Percentiles rank a stretch among this genome's conserved stretches.
Conservation (phyloP, 2,329 filamentous ascomycete species). For the Alternaria hordeiaustralica region DNA sequence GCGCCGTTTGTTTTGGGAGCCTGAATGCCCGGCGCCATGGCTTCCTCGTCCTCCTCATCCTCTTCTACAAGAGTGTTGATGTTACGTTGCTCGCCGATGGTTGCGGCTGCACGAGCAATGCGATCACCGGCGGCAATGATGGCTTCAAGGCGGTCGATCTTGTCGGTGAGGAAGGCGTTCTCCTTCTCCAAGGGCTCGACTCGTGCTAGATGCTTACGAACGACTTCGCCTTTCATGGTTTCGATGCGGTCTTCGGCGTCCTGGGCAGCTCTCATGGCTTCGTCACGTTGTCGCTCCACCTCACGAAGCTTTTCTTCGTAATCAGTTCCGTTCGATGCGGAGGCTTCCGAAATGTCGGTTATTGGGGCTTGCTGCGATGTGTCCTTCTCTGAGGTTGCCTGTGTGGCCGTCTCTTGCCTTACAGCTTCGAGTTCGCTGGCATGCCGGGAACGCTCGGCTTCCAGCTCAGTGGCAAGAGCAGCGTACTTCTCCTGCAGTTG, state of each 20-base stretch:
- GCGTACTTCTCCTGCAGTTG: slow-evolving; percentile 45
- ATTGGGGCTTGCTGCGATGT: slow-evolving; percentile 25
- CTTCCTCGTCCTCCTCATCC: slow-evolving; percentile 26
- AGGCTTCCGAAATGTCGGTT: slow-evolving; percentile 12
- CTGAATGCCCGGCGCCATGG: slow-evolving; percentile 9
- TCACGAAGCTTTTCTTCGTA: slow-evolving; percentile 20
- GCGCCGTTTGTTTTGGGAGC: slow-evolving; percentile 11
- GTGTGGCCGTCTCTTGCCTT: slow-evolving; percentile 23
- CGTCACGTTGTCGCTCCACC: slow-evolving; percentile 26
- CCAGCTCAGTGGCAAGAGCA: slow-evolving; percentile 28
- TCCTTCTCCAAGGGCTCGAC: slow-evolving; percentile 45
- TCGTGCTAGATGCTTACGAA: slow-evolving; percentile 43
- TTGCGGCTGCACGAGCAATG: slow-evolving; percentile 45
- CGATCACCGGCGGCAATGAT: slow-evolving; percentile 46
- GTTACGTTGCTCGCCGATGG: slow-evolving; percentile 41
- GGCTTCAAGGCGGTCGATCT: slow-evolving; percentile 42
- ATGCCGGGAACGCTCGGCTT: slow-evolving; percentile 26
- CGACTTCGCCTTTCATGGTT: slow-evolving; percentile 45
- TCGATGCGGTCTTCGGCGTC: slow-evolving; percentile 45
- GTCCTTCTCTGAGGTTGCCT: slow-evolving; percentile 20
- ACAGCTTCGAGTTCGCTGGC: slow-evolving; percentile 28
- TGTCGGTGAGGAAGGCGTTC: slow-evolving; percentile 38
- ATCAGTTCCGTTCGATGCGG: slow-evolving; percentile 14
- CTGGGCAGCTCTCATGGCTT: slow-evolving; percentile 26
- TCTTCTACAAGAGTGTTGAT: slow-evolving; percentile 42